A percentile compares a stretch with the other conserved stretches of the same genome.
These are phyloP conservation scores for Bidens hawaiensis DNA, from an alignment of 140 eudicot species.

Conservation along the genomic window DNA sequence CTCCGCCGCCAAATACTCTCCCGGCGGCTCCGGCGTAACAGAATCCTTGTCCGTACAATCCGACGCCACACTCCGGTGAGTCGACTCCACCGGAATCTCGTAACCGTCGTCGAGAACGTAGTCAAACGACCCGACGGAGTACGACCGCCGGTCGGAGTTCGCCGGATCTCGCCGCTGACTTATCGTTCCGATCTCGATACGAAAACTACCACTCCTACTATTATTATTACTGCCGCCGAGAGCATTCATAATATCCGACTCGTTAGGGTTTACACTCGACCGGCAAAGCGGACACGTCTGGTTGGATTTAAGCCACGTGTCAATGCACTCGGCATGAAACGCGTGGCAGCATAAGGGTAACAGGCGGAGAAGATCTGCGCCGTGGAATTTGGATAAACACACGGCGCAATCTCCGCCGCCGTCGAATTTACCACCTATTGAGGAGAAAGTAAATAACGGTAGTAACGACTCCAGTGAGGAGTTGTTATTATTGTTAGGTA, in stretches of 20 bases:
- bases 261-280: slow-evolving; percentile 52
- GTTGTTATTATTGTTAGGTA: neutral
- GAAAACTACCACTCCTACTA: slow-evolving; percentile 37
- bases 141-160: slow-evolving; percentile 41
- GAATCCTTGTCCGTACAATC: slow-evolving; percentile 56
- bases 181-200: slow-evolving; percentile 54
- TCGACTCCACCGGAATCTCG: slow-evolving; percentile 50
- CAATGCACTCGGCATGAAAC: slow-evolving; percentile 72
- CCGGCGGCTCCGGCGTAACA: slow-evolving; percentile 41
- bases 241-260: slow-evolving; percentile 39
- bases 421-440: slow-evolving; percentile 47
- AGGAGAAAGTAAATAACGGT: slow-evolving; percentile 63
- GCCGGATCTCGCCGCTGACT: slow-evolving; percentile 38
- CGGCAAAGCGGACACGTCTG: slow-evolving; percentile 82
- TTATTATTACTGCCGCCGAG: slow-evolving; percentile 16
- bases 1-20: slow-evolving; percentile 51
- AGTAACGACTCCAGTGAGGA: neutral
- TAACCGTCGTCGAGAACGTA: slow-evolving; percentile 63
- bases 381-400: slow-evolving; percentile 65
- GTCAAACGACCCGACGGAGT: slow-evolving; percentile 67
- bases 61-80: slow-evolving; percentile 38
- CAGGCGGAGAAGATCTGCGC: slow-evolving; percentile 59
- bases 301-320: slow-evolving; percentile 66
- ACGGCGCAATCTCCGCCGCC: slow-evolving; percentile 77
- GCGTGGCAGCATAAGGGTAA: slow-evolving; percentile 87